Evolutionary conservation across 495 filamentous ascomycete genomes (phyloP), one percentile per base, ranked within the genome.

Genomic region (Neurospora intermedia): DNA sequence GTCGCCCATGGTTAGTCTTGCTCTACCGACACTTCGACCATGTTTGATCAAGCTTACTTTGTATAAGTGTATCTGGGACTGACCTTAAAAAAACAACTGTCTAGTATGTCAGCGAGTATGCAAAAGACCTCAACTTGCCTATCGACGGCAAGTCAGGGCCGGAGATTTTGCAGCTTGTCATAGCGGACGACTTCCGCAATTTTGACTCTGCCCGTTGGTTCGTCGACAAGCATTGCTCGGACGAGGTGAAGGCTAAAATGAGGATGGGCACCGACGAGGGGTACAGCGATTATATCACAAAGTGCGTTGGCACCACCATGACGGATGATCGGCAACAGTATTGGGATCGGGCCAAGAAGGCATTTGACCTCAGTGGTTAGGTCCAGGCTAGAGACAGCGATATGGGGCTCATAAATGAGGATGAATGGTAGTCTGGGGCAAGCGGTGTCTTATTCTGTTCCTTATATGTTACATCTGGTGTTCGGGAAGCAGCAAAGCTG

Each of bases 201-300:
- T 97, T 94, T 80, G 91, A 86, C 3, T 88, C 85, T 40, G 94
- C 87, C 27, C 87, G 89, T 4, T 97, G 93, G 94, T 96, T 91
- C 77, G 74, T 93, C 48, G 88, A 79, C 6, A 91, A 85, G 2
- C 85, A 93, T 80, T 96, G 93, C 81, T 70, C 73, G 0, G 20
- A 72, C 6, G 79, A 76, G 8, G 83, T 90, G 45, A 78, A 85
- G 59, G 20, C 69, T 5, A 81, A 77, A 23, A 82, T 95, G 76
- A 81, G 83, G 75, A 71, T 73, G 13, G 88, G 85, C 2, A 81
- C 78, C 27, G 83, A 90, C 78, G 83, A 73, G 0, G 92, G 89
- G 0, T 95, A 87, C 83, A 40, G 77, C 43, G 79, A 77, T 6
- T 97, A 93, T 85, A 84, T 94, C 79, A 78, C 48, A 6, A 96